phyloP scores from a whole-genome alignment of 2,329 filamentous ascomycete genomes.

The Hypoxylon sp. region DNA sequence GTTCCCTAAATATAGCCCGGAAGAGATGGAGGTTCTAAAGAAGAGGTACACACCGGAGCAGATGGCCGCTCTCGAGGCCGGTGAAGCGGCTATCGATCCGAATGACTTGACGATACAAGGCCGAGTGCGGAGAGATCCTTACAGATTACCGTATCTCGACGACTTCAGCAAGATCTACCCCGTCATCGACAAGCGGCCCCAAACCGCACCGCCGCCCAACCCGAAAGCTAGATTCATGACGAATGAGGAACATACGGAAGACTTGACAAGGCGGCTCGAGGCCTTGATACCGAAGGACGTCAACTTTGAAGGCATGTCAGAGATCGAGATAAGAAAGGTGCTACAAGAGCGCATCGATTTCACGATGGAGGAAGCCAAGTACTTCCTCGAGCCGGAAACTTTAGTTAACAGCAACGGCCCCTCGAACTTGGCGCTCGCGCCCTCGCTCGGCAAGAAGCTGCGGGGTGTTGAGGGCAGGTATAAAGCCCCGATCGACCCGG shows the following conservation, averaged over 20 bases:
- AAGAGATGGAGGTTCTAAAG: conserved; percentile 72
- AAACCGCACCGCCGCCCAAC: conserved; percentile 63
- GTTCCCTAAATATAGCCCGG: conserved; percentile 74
- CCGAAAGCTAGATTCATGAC: conserved; percentile 71
- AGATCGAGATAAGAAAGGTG: conserved; percentile 59
- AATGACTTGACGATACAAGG: conserved; percentile 81
- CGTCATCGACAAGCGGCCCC: conserved; percentile 77
- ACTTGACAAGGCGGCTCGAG: conserved; percentile 65
- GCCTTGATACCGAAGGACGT: conserved; percentile 58
- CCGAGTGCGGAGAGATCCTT: conserved; percentile 77
- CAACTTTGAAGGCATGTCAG: conserved; percentile 63
- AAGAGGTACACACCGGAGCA: conserved; percentile 84
- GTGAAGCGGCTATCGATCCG: conserved; percentile 80
- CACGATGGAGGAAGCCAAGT: conserved; percentile 43
- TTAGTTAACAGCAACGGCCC: conserved; percentile 52
- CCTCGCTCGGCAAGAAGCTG: conserved; percentile 63
- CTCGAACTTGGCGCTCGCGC: conserved; percentile 61
- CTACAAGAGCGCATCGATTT: conserved; percentile 49
- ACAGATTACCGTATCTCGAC: conserved; percentile 81
- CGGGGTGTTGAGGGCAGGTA: conserved; percentile 66
- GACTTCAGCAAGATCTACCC: conserved; percentile 84
- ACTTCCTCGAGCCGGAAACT: conserved; percentile 53
- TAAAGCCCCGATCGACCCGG: conserved; percentile 62
- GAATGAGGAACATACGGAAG: conserved; percentile 70
- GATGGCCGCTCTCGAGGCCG: conserved; percentile 82